These are phyloP conservation scores for Rusavskia elegans DNA, from an alignment of 495 filamentous ascomycete species.

Conservation along the genomic window DNA sequence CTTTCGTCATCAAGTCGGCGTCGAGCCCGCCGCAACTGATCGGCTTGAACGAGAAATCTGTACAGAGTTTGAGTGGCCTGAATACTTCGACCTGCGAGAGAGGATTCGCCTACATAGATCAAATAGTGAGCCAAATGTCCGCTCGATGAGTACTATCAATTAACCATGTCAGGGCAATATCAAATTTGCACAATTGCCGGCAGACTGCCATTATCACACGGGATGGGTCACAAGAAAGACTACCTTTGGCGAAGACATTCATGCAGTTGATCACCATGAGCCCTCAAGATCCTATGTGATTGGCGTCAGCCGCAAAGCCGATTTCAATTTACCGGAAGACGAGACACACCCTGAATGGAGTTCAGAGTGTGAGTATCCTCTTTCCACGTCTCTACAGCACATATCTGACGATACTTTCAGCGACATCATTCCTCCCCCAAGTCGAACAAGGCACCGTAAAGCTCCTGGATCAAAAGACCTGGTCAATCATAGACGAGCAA, in stretches of 20 bases:
- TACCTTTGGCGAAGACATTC: slow-evolving; percentile 53
- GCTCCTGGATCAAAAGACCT: slow-evolving; percentile 56
- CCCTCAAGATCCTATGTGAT: slow-evolving; percentile 61
- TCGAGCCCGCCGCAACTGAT: slow-evolving; percentile 59
- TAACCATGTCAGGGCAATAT: slow-evolving; percentile 35
- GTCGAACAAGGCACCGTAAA: slow-evolving; percentile 53
- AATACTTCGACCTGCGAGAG: slow-evolving; percentile 56
- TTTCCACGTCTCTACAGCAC: neutral
- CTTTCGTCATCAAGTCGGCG: slow-evolving; percentile 64
- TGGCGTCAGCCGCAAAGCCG: slow-evolving; percentile 44
- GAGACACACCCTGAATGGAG: slow-evolving; percentile 69
- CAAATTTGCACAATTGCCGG: slow-evolving; percentile 50
- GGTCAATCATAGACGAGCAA: slow-evolving; percentile 60
- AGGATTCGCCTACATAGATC: slow-evolving; percentile 70
- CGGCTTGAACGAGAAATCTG: slow-evolving; percentile 45
- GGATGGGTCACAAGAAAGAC: slow-evolving; percentile 55
- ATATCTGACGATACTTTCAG: slow-evolving; percentile 14
- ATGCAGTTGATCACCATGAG: slow-evolving; percentile 57
- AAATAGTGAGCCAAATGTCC: slow-evolving; percentile 20
- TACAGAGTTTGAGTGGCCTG: slow-evolving; percentile 53
- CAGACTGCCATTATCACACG: slow-evolving; percentile 47
- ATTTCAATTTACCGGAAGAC: slow-evolving; percentile 71
- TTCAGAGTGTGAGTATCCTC: slow-evolving; percentile 38
- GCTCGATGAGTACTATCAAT: neutral
- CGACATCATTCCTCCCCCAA: slow-evolving; percentile 45